phyloP scores from a whole-genome alignment of 2,329 filamentous ascomycete genomes.

The Plenodomus tracheiphilus region DNA sequence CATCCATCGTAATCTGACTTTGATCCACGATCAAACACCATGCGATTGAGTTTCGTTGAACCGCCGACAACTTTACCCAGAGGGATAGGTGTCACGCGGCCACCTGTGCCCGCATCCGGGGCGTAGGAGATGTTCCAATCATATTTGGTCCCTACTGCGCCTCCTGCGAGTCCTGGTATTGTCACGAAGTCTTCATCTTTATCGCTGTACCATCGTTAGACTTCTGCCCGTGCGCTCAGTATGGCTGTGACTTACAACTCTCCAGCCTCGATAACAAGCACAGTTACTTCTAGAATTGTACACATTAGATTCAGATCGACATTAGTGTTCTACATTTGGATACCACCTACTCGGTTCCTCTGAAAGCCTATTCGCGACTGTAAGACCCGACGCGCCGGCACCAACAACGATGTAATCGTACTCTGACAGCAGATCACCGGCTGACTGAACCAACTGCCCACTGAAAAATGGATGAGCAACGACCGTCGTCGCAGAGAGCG shows the following conservation, averaged over 20 bases:
- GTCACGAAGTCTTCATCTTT: conserved; percentile 25
- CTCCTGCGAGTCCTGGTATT: conserved; percentile 28
- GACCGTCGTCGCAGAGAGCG: conserved; percentile 13
- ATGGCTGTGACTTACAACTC: conserved; percentile 14
- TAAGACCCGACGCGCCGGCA: conserved; percentile 29
- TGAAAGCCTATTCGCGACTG: conserved; percentile 33
- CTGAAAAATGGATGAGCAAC: conserved; percentile 22
- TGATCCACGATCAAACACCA: conserved; percentile 32
- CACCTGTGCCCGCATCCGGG: conserved; percentile 11
- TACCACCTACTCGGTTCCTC: conserved; percentile 16
- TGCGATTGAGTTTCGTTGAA: conserved; percentile 45
- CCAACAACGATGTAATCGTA: conserved; percentile 36
- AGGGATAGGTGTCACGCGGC: conserved; percentile 15
- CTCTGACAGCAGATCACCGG: conserved; percentile 15
- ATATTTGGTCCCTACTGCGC: conserved; percentile 27
- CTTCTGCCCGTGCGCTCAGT: not conserved
- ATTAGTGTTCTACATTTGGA: not conserved
- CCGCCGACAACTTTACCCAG: conserved; percentile 29
- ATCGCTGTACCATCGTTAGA: conserved; percentile 18
- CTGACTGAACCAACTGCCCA: conserved; percentile 12
- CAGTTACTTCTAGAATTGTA: conserved; percentile 13
- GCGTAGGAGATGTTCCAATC: conserved; percentile 30
- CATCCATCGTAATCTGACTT: conserved; percentile 38
- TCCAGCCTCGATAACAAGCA: conserved; percentile 30
- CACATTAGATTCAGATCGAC: not conserved